Conservation (phyloP, 352 stramenopile genomes). For the Globisporangium acanthophoron region DNA sequence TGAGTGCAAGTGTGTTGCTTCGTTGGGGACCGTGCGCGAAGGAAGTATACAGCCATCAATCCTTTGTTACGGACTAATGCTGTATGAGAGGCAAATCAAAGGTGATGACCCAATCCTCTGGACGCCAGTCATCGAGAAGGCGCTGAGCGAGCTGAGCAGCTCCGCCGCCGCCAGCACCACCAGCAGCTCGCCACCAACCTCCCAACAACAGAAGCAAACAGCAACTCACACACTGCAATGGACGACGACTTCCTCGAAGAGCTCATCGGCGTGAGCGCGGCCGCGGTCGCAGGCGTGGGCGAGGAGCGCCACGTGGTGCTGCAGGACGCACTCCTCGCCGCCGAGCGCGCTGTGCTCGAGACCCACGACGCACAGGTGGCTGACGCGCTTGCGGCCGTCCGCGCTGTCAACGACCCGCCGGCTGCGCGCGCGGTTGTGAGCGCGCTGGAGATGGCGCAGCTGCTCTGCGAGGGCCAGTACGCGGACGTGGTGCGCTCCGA, state of each 20-base stretch:
- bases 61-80: too few species aligned
- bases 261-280: conserved; percentile 47
- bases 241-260: conserved; percentile 57
- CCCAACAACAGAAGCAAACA: too few species aligned
- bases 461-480: conserved; percentile 59
- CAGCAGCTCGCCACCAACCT: too few species aligned
- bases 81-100: too few species aligned
- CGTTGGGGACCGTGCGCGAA: too few species aligned
- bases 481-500: conserved; percentile 44
- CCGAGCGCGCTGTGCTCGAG: conserved; percentile 59
- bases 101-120: not conserved
- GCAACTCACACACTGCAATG: conserved; percentile 23
- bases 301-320: conserved; percentile 35
- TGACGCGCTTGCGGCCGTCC: conserved; percentile 11
- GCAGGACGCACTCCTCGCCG: conserved; percentile 25
- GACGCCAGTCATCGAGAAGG: conserved; percentile 1
- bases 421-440: conserved; percentile 7
- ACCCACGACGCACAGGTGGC: conserved; percentile 31
- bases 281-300: conserved; percentile 26
- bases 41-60: too few species aligned
- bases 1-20: not conserved
- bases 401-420: not conserved
- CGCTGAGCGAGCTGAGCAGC: too few species aligned
- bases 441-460: conserved; percentile 41
- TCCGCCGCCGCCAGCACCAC: too few species aligned